Percentiles rank a stretch among this genome's conserved stretches.
These are phyloP conservation scores for Cryphonectria parasitica DNA, from an alignment of 2,329 filamentous ascomycete species.

Conservation along the genomic window DNA sequence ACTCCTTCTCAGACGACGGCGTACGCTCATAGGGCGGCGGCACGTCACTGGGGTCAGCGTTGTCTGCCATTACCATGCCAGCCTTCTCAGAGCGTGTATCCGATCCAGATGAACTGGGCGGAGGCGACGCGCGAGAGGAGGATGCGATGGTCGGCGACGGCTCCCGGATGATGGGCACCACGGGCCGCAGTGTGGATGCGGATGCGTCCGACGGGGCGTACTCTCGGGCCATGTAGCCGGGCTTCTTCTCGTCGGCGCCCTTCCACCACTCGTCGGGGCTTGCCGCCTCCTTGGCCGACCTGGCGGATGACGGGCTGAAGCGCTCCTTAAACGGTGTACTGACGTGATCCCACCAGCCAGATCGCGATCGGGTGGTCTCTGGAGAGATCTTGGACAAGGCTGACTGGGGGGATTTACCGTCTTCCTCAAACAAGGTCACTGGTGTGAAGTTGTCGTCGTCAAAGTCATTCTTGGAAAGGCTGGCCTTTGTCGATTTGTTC, in stretches of 20 bases:
- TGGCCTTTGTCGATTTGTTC: slow-evolving; percentile 37
- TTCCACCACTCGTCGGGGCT: slow-evolving; percentile 46
- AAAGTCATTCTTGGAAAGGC: slow-evolving; percentile 41
- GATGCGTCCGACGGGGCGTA: slow-evolving; percentile 29
- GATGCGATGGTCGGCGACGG: slow-evolving; percentile 34
- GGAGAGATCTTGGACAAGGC: slow-evolving; percentile 43
- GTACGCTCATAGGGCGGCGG: slow-evolving; percentile 59
- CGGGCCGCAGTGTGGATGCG: slow-evolving; percentile 30
- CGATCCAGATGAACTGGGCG: slow-evolving; percentile 26
- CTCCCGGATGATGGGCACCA: slow-evolving; percentile 31
- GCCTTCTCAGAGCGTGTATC: slow-evolving; percentile 44
- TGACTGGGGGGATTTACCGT: slow-evolving; percentile 49
- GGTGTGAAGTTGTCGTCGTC: slow-evolving; percentile 58
- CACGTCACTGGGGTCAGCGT: slow-evolving; percentile 42
- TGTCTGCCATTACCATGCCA: slow-evolving; percentile 44
- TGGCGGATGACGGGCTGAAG: slow-evolving; percentile 42
- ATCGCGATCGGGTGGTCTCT: slow-evolving; percentile 59
- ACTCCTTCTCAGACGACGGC: slow-evolving; percentile 47
- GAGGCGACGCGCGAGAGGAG: slow-evolving; percentile 35
- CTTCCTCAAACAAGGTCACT: slow-evolving; percentile 73
- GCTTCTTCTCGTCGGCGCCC: slow-evolving; percentile 34
- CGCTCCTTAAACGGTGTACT: slow-evolving; percentile 67
- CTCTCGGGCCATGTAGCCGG: slow-evolving; percentile 18
- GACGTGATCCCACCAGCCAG: slow-evolving; percentile 80
- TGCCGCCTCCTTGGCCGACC: slow-evolving; percentile 35